Evolutionary conservation across 129 eudicot genomes (phyloP).

Genomic region (Ambrosia artemisiifolia): DNA sequence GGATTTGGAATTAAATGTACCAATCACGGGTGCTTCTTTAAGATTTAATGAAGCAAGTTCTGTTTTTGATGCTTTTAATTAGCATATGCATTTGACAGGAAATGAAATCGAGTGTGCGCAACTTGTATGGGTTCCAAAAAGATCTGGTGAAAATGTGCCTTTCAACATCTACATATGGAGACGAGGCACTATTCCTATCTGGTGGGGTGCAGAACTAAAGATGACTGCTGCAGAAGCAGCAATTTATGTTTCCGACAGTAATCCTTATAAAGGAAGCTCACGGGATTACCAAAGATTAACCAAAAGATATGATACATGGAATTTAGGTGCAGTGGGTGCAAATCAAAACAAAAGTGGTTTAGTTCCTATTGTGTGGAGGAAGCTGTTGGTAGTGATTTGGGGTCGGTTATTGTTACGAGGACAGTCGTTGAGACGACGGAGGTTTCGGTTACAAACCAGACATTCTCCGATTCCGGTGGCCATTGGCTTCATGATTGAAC

Average conservation of each 20-base stretch:
- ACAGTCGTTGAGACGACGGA: no score
- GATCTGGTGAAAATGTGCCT: constrained; percentile 64
- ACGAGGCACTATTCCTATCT: constrained; percentile 89
- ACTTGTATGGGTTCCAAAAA: constrained; percentile 86
- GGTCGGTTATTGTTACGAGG: no score
- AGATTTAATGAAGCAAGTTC: no score
- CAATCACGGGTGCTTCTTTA: no score
- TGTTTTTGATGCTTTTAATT: constrained; percentile 2
- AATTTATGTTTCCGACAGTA: constrained; percentile 73
- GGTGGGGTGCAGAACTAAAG: constrained; percentile 98
- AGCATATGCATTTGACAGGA: constrained; percentile 39
- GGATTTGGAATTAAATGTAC: no score
- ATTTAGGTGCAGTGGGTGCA: constrained; percentile 34
- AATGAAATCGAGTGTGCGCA: constrained; percentile 96
- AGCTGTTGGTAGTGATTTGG: no score
- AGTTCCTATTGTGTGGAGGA: constrained; percentile 83
- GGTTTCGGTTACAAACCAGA: no score
- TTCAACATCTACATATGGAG: constrained; percentile 86
- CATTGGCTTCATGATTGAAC: no score
- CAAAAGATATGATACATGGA: constrained; percentile 66
- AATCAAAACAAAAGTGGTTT: constrained; percentile 52
- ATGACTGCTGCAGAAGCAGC: constrained; percentile 94
- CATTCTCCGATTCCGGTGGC: no score
- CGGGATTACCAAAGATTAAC: constrained; percentile 78
- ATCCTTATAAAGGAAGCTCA: constrained; percentile 90